A percentile compares a stretch with the other conserved stretches of the same genome.
Conservation (phyloP, 768 basidiomycete genomes). For the Leucosporidium scottii region DNA sequence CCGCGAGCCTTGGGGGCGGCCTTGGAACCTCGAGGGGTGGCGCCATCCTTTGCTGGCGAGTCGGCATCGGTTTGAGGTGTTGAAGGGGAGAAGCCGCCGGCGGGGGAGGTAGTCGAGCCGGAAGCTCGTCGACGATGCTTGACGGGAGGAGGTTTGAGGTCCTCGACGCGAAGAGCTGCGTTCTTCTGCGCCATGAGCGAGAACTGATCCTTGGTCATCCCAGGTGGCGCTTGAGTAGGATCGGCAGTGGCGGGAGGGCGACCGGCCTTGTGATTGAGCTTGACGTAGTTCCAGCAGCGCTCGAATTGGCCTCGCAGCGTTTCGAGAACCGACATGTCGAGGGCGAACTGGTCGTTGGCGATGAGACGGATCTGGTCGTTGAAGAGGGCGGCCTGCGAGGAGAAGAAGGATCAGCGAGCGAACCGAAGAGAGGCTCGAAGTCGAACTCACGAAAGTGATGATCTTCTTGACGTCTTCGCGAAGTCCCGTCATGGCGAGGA, state of each 20-base stretch:
- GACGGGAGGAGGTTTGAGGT: conserved; percentile 33
- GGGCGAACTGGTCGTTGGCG: conserved; percentile 23
- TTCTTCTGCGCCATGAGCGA: conserved; percentile 23
- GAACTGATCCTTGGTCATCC: conserved; percentile 15
- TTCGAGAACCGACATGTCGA: conserved; percentile 26
- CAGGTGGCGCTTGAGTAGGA: neutral
- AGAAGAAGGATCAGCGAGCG: neutral
- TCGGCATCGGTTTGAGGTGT: conserved; percentile 14
- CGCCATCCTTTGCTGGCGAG: conserved; percentile 15
- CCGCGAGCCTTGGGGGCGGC: neutral
- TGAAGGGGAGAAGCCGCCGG: neutral
- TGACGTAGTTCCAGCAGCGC: conserved; percentile 33
- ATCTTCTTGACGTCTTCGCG: conserved; percentile 13
- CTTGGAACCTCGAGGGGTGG: neutral
- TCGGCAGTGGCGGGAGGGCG: neutral
- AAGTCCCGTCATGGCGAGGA: conserved; percentile 33
- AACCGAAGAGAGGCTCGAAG: neutral
- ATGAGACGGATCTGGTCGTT: conserved; percentile 30
- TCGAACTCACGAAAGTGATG: conserved; percentile 28
- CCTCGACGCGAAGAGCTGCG: conserved; percentile 26
- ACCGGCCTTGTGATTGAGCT: conserved; percentile 11
- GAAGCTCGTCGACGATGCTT: conserved; percentile 30
- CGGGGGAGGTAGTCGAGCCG: conserved; percentile 13
- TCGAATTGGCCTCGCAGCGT: conserved; percentile 33
- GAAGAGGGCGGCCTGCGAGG: conserved; percentile 29